A percentile compares a stretch with the other conserved stretches of the same genome.
phyloP scores from a whole-genome alignment of 768 basidiomycete species.

The Inosperma sp. region DNA sequence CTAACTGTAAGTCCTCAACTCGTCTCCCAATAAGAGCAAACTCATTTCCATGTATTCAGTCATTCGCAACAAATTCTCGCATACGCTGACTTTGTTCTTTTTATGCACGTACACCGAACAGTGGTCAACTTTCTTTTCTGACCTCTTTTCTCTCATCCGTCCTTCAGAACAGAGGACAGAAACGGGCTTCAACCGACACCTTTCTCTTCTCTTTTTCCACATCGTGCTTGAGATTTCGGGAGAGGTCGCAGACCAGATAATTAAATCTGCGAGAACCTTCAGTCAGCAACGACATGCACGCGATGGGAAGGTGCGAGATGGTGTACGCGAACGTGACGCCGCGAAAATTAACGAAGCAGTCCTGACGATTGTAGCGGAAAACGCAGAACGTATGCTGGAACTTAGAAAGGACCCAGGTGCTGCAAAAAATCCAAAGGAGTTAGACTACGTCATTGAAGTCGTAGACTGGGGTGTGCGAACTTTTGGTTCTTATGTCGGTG shows the following conservation, averaged over 20 bases:
- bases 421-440: slow-evolving; percentile 43
- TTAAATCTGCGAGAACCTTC: slow-evolving; percentile 81
- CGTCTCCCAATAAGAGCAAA: background rate
- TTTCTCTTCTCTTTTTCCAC: slow-evolving; percentile 86
- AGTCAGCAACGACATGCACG: slow-evolving; percentile 66
- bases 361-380: slow-evolving; percentile 74
- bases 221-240: slow-evolving; percentile 92
- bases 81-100: slow-evolving; percentile 85
- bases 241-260: slow-evolving; percentile 93
- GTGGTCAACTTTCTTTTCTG: slow-evolving; percentile 82
- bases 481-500: slow-evolving; percentile 91
- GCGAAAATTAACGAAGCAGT: slow-evolving; percentile 82
- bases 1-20: slow-evolving; percentile 60
- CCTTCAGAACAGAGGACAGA: slow-evolving; percentile 51
- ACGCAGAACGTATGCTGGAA: slow-evolving; percentile 51
- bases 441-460: slow-evolving; percentile 64
- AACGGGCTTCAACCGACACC: slow-evolving; percentile 71
- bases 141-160: slow-evolving; percentile 70
- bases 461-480: slow-evolving; percentile 92
- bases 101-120: slow-evolving; percentile 80
- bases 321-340: slow-evolving; percentile 87
- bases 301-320: slow-evolving; percentile 83
- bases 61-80: slow-evolving; percentile 92
- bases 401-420: slow-evolving; percentile 45
- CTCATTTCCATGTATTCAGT: slow-evolving; percentile 40